Evolutionary conservation across 2,329 filamentous ascomycete species (phyloP).

Genomic region (Claviceps purpurea): DNA sequence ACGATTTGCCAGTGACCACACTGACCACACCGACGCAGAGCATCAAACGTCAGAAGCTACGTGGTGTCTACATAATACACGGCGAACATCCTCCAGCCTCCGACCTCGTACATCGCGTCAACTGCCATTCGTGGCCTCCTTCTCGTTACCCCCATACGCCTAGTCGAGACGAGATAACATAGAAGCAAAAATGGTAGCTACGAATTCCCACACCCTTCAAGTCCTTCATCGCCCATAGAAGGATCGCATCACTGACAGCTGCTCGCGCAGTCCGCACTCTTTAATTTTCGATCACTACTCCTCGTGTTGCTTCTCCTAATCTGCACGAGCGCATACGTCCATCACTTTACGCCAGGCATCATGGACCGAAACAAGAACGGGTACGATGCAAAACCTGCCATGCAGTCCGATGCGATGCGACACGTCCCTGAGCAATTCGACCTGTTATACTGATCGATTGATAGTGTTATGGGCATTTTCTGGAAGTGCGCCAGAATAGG

Average conservation of each 20-base stretch:
- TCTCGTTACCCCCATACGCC: not conserved
- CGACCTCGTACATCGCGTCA: not conserved
- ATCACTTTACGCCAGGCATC: conserved; percentile 76
- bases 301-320: conserved; percentile 89
- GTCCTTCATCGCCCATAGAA: no score
- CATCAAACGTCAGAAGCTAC: not conserved
- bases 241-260: conserved; percentile 1
- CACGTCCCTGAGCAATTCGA: conserved; percentile 23
- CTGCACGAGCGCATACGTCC: conserved; percentile 89
- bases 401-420: not conserved
- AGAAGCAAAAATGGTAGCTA: no score
- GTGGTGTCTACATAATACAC: not conserved
- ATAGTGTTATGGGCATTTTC: conserved; percentile 68
- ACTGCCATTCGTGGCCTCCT: not conserved
- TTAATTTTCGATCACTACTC: conserved; percentile 97
- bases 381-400: conserved; percentile 31
- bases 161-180: no score
- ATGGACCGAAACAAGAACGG: conserved; percentile 90
- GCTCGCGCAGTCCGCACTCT: conserved; percentile 65
- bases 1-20: not conserved
- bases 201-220: not conserved
- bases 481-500: conserved; percentile 94
- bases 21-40: not conserved
- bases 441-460: not conserved
- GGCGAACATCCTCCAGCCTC: not conserved